phyloP scores from a whole-genome alignment of 176 grass and related monocot genomes.

The Avena insularis region DNA sequence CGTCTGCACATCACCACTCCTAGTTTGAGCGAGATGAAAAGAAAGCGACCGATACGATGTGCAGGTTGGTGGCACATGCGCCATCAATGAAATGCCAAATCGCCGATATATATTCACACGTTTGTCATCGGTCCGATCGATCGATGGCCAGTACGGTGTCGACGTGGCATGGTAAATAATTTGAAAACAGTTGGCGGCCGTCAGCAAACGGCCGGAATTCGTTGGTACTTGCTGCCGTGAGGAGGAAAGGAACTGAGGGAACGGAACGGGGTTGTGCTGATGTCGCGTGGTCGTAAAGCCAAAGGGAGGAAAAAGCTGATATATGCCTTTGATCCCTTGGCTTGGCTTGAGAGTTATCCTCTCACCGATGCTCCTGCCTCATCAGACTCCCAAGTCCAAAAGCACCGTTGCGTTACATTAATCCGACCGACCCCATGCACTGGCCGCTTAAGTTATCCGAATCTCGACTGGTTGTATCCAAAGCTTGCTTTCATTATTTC shows the following conservation, averaged over 20 bases:
- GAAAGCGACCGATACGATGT: no score
- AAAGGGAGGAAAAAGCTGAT: neutral
- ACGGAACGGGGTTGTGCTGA: neutral
- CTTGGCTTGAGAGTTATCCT: slow-evolving; percentile 34
- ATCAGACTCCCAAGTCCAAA: no score
- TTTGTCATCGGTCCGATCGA: neutral
- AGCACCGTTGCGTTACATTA: neutral
- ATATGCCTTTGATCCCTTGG: neutral
- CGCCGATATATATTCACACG: no score
- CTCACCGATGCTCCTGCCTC: no score
- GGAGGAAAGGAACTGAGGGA: neutral
- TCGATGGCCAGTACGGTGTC: no score
- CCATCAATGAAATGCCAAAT: no score
- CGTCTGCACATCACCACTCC: no score
- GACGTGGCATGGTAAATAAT: neutral
- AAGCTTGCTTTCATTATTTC: neutral
- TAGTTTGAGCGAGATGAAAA: no score
- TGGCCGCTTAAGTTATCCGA: neutral
- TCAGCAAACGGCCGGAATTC: neutral
- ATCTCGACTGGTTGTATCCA: neutral
- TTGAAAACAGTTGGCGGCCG: neutral
- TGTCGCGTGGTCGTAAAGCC: slow-evolving; percentile 39
- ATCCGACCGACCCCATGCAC: neutral
- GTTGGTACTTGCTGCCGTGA: neutral
- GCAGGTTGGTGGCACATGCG: no score